Percentiles rank a stretch among this genome's conserved stretches.
Conservation (phyloP, 345 rosid species). For the Rhodomyrtus tomentosa region DNA sequence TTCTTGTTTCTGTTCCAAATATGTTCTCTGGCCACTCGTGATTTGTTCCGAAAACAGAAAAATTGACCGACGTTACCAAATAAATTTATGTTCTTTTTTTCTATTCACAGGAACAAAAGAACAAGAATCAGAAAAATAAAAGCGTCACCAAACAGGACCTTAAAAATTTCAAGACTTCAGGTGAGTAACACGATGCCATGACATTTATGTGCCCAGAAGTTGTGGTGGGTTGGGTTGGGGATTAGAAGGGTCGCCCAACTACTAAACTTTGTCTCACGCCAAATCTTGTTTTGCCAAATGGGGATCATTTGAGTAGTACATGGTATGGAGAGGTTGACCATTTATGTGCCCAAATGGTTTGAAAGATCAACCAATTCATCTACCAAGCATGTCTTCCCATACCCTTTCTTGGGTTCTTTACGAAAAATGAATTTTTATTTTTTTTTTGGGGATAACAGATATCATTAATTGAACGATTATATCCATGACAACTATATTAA, state of each 20-base stretch:
- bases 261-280: not conserved
- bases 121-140: no score
- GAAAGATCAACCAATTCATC: not conserved
- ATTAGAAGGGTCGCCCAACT: constrained; percentile 1
- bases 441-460: not conserved
- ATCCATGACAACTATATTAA: not conserved
- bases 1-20: no score
- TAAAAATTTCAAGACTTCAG: no score
- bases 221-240: not conserved
- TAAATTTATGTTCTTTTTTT: no score
- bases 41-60: no score
- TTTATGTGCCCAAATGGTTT: not conserved
- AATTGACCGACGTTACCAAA: no score
- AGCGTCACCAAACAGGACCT: no score
- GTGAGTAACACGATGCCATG: not conserved
- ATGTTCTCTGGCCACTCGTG: no score
- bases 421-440: no score
- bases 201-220: not conserved
- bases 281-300: not conserved
- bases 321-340: not conserved
- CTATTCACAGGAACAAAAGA: no score
- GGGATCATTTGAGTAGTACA: not conserved
- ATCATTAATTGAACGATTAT: not conserved
- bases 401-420: not conserved
- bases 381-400: not conserved